These are phyloP conservation scores for Hemerocallis citrina DNA, from an alignment of 106 monocot species.

Conservation along the genomic window DNA sequence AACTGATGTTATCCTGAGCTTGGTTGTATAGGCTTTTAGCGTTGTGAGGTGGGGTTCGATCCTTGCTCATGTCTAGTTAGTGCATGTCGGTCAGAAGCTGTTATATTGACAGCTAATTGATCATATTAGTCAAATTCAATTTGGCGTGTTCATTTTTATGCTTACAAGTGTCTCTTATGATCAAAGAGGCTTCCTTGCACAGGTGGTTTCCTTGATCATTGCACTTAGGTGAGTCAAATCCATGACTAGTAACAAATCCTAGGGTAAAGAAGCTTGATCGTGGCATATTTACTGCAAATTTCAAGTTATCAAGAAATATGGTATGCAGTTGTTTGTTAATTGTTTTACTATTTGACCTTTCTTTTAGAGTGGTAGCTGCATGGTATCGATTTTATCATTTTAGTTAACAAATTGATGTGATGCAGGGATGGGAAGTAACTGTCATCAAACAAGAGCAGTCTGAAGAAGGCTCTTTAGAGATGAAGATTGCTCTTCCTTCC, in stretches of 20 bases:
- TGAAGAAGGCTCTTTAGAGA: conserved; percentile 59
- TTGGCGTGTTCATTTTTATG: no score
- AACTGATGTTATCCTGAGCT: no score
- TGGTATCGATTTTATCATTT: background rate
- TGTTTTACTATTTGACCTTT: no score
- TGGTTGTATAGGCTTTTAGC: no score
- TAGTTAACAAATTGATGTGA: conserved; percentile 2
- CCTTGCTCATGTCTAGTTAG: no score
- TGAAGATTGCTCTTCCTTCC: conserved; percentile 89
- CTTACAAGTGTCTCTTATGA: no score
- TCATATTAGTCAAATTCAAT: no score
- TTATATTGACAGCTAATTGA: no score
- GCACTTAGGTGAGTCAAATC: background rate
- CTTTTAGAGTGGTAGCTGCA: no score
- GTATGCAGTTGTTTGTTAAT: no score
- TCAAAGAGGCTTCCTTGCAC: background rate
- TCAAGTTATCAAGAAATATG: background rate
- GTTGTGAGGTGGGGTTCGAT: no score
- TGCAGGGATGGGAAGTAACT: conserved; percentile 96
- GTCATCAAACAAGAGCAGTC: conserved; percentile 80
- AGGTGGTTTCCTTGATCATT: background rate
- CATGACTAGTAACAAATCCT: background rate
- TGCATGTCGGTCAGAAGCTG: no score
- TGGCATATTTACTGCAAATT: background rate
- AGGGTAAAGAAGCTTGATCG: background rate